phyloP scores from a whole-genome alignment of 768 basidiomycete genomes.

The Floccularia luteovirens region DNA sequence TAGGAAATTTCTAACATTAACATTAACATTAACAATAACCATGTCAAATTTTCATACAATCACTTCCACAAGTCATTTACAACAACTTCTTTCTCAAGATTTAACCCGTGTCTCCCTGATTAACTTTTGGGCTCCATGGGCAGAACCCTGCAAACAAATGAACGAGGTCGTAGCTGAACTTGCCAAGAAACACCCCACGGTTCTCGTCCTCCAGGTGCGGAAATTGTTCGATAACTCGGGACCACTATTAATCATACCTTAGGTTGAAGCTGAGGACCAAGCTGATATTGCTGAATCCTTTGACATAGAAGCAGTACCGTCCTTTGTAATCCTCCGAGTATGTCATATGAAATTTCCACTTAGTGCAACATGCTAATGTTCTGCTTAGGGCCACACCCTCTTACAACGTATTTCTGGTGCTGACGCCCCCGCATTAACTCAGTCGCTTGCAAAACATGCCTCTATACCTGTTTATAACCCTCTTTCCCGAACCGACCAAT shows the following conservation, averaged over 20 bases:
- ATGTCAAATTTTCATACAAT: constrained; percentile 33
- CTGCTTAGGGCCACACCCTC: constrained; percentile 75
- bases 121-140: constrained; percentile 94
- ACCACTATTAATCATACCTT: constrained; percentile 1
- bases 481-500: constrained; percentile 41
- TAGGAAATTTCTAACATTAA: constrained; percentile 4
- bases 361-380: neutral
- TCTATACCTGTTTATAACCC: constrained; percentile 26
- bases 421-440: constrained; percentile 59
- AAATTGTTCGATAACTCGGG: neutral
- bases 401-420: constrained; percentile 75
- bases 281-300: constrained; percentile 88
- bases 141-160: constrained; percentile 86
- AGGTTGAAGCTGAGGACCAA: constrained; percentile 82
- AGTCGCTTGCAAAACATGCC: constrained; percentile 53
- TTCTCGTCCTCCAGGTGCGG: constrained; percentile 66
- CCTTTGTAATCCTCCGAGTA: constrained; percentile 77
- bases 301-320: constrained; percentile 83
- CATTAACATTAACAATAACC: constrained; percentile 11
- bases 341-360: constrained; percentile 3
- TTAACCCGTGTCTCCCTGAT: constrained; percentile 78
- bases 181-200: constrained; percentile 57
- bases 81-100: constrained; percentile 65
- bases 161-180: constrained; percentile 71
- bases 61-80: constrained; percentile 63